Conservation (phyloP, 768 basidiomycete species). For the Pisolithus microcarpus region DNA sequence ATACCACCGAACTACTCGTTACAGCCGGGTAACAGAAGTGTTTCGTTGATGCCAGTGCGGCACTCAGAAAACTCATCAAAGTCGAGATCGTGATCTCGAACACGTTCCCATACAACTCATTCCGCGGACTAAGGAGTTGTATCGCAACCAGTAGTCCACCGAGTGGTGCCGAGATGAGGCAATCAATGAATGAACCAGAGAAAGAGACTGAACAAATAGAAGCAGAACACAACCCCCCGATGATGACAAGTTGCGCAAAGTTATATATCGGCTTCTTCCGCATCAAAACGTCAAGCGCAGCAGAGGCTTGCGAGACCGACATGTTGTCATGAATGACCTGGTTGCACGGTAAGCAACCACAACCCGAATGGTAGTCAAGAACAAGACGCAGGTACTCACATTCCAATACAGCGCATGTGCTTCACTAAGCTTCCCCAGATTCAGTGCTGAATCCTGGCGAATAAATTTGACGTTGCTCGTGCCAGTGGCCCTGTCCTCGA, state of each 20-base stretch:
- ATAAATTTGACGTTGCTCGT: slow-evolving; percentile 79
- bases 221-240: slow-evolving; percentile 72
- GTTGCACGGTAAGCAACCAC: background rate
- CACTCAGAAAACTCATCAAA: slow-evolving; percentile 71
- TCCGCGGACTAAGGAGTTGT: slow-evolving; percentile 63
- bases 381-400: slow-evolving; percentile 28
- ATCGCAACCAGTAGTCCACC: slow-evolving; percentile 68
- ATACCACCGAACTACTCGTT: slow-evolving; percentile 67
- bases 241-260: slow-evolving; percentile 53
- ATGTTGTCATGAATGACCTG: slow-evolving; percentile 81
- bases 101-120: slow-evolving; percentile 74
- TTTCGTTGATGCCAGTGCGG: slow-evolving; percentile 61
- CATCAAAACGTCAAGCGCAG: slow-evolving; percentile 70
- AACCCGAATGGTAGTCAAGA: background rate
- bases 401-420: slow-evolving; percentile 71
- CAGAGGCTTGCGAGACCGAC: slow-evolving; percentile 66
- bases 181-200: slow-evolving; percentile 72
- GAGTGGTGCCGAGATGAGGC: slow-evolving; percentile 63
- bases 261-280: slow-evolving; percentile 52
- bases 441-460: slow-evolving; percentile 60
- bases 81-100: slow-evolving; percentile 81
- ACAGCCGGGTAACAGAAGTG: slow-evolving; percentile 77
- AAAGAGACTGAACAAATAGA: slow-evolving; percentile 71
- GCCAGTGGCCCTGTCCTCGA: slow-evolving; percentile 73
- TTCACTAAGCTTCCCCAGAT: slow-evolving; percentile 69